Conservation (phyloP, 768 basidiomycete genomes). For the Lentinula boryana region DNA sequence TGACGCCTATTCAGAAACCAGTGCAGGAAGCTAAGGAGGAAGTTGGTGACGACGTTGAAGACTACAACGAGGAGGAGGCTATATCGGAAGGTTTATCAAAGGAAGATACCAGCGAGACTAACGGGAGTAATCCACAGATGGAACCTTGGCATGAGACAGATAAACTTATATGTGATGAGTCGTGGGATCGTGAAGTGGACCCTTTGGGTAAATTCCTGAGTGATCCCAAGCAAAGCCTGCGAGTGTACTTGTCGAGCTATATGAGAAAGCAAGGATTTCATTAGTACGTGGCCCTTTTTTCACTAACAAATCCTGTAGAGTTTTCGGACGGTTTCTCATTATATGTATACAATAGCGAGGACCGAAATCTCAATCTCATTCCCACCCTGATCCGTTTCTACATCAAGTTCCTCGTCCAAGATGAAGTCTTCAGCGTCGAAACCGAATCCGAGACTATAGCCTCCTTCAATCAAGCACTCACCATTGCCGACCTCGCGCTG, state of each 20-base stretch:
- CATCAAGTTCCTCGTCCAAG: slow-evolving; percentile 53
- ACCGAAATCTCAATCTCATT: slow-evolving; percentile 39
- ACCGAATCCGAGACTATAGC: slow-evolving; percentile 29
- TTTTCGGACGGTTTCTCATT: neutral
- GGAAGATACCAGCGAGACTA: no score
- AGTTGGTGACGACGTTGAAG: slow-evolving; percentile 25
- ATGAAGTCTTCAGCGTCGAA: slow-evolving; percentile 32
- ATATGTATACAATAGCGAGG: slow-evolving; percentile 25
- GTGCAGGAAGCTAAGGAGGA: slow-evolving; percentile 20
- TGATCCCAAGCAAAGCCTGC: slow-evolving; percentile 52
- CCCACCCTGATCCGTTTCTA: slow-evolving; percentile 59
- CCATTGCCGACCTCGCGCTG: slow-evolving; percentile 32
- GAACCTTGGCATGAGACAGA: no score
- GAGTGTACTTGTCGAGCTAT: slow-evolving; percentile 68
- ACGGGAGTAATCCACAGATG: no score
- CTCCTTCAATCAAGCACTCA: slow-evolving; percentile 43
- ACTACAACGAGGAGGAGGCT: slow-evolving; percentile 13
- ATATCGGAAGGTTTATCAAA: no score
- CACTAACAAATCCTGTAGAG: neutral
- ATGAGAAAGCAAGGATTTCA: slow-evolving; percentile 58
- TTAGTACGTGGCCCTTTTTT: slow-evolving; percentile 46
- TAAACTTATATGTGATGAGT: neutral
- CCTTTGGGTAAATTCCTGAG: slow-evolving; percentile 48
- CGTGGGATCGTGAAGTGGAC: slow-evolving; percentile 30
- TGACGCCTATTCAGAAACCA: slow-evolving; percentile 33